Evolutionary conservation across 495 filamentous ascomycete species (phyloP), one percentile per base, ranked within the genome.

Genomic region (Penicillium roqueforti): DNA sequence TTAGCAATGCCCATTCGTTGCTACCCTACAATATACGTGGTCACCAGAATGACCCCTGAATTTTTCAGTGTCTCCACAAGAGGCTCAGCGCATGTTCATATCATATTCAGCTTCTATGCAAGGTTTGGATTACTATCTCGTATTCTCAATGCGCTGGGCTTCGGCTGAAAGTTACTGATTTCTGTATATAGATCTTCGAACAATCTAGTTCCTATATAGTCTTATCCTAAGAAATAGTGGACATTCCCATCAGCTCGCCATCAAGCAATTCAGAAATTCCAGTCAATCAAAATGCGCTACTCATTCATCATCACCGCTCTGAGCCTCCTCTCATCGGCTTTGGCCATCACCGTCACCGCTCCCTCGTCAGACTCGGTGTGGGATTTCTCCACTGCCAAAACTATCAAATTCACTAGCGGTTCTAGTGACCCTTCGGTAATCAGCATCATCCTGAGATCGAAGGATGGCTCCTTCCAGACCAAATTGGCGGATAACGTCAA

Each of bases 401-500:
- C 55, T 13, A 57, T 57, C 55, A 57, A 57, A 37, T 57, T 57
- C 36, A 57, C 48, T 34, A 47, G 48, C 16, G 19, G 20, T 4
- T 42, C 48, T 37, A 28, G 48, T 47, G 55, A 57, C 47, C 55
- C 55, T 53, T 28, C 46, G 3, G 46, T 48, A 16, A 18, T 48
- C 46, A 48, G 46, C 20, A 58, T 58, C 38, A 58, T 58, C 39
- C 55, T 58, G n/a, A n/a, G n/a, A n/a, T 45, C 44, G 51, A 49
- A 58, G 38, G 55, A 58, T 58, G 55, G 55, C 44, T 54, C 50
- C 38, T 58, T 54, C 50, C 55, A 58, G 51, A 58, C 51, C 23
- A 58, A 58, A 54, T 45, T 58, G 37, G 55, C 50, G 31, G 55
- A 58, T 45, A 58, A 58, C 38, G 55, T 58, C 50, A 58, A 58